Conservation (phyloP, 805 yeast species). For the Pichia exigua region DNA sequence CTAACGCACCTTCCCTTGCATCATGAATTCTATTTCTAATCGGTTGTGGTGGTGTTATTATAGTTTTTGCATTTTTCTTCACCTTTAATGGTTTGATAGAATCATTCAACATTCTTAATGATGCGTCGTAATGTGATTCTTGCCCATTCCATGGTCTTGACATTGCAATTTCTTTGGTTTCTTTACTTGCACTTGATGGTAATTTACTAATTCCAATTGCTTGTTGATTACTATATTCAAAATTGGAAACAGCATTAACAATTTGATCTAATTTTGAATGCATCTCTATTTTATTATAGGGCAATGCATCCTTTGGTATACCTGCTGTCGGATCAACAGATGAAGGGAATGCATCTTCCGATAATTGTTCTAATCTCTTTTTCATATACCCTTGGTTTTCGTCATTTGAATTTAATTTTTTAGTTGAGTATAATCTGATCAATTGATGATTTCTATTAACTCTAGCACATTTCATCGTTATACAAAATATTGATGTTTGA, state of each 20-base stretch:
- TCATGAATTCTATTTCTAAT: constrained; percentile 37
- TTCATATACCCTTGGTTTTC: constrained; percentile 24
- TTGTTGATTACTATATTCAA: constrained; percentile 32
- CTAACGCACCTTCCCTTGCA: constrained; percentile 62
- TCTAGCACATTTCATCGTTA: not conserved
- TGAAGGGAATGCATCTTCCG: constrained; percentile 34
- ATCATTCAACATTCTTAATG: constrained; percentile 50
- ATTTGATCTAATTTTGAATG: constrained; percentile 23
- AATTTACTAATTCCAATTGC: constrained; percentile 35
- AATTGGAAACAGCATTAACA: constrained; percentile 21
- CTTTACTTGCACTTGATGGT: constrained; percentile 38
- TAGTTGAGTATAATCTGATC: not conserved
- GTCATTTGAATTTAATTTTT: not conserved
- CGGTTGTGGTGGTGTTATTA: constrained; percentile 5
- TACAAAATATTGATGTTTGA: too few species aligned
- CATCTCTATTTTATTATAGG: constrained; percentile 16
- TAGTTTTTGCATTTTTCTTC: not conserved
- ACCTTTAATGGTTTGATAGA: constrained; percentile 32
- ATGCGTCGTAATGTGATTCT: constrained; percentile 39
- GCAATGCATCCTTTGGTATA: constrained; percentile 19
- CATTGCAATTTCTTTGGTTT: constrained; percentile 40
- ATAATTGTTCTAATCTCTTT: constrained; percentile 32
- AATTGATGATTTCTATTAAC: not conserved
- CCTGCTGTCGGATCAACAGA: constrained; percentile 32
- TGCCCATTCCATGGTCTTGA: constrained; percentile 53